Conservation (phyloP, 129 eudicot genomes). For the Erigeron canadensis region DNA sequence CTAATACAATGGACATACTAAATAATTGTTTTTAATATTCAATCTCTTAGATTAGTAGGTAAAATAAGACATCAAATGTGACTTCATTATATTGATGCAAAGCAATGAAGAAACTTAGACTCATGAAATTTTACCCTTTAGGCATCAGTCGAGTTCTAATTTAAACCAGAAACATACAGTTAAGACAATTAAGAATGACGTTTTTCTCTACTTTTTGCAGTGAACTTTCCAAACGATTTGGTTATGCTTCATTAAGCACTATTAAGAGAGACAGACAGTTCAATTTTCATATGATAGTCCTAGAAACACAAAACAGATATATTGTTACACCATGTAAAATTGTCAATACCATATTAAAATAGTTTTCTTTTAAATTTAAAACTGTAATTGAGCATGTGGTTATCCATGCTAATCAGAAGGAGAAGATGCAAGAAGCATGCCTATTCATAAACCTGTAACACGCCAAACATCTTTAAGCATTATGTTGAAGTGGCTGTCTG, state of each 20-base stretch:
- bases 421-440: conserved; percentile 7
- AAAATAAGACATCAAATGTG: conserved; percentile 17
- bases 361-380: neutral
- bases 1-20: too few species aligned
- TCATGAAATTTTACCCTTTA: neutral
- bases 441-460: neutral
- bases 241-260: too few species aligned
- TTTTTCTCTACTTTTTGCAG: too few species aligned
- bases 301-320: neutral
- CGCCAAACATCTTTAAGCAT: conserved; percentile 8
- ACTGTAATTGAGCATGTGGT: neutral
- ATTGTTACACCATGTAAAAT: neutral
- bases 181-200: neutral
- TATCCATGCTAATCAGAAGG: neutral
- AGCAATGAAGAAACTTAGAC: neutral
- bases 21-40: neutral
- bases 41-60: neutral
- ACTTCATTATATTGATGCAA: neutral
- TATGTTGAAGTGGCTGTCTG: conserved; percentile 42
- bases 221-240: too few species aligned
- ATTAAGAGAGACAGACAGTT: too few species aligned
- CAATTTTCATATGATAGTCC: neutral
- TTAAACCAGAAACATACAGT: neutral
- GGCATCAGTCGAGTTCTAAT: too few species aligned
- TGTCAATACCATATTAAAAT: too few species aligned